phyloP scores from a whole-genome alignment of 441 rosid genomes.

The Pelargonium cotyledonis region DNA sequence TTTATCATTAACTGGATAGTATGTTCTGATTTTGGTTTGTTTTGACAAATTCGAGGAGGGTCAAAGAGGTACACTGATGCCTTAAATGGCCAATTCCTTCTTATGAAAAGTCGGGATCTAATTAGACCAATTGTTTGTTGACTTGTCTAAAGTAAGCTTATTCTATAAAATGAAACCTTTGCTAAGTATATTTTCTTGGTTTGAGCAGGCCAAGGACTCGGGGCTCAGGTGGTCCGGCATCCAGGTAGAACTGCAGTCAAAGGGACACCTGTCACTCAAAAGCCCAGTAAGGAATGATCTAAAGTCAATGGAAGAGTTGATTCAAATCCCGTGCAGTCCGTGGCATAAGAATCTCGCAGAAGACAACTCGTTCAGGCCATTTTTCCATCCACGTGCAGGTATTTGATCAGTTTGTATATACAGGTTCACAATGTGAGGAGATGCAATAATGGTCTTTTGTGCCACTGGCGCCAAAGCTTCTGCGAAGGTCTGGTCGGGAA shows the following conservation, averaged over 20 bases:
- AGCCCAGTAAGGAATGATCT: slow-evolving; percentile 13
- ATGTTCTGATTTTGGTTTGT: too few species aligned
- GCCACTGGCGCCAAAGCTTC: background rate
- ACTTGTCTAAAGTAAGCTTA: background rate
- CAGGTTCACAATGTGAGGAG: background rate
- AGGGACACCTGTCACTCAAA: slow-evolving; percentile 17
- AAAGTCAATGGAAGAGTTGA: slow-evolving; percentile 12
- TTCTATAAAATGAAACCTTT: background rate
- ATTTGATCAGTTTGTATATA: background rate
- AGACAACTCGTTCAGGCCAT: background rate
- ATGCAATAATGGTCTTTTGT: background rate
- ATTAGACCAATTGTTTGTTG: too few species aligned
- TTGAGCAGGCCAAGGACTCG: slow-evolving; percentile 31
- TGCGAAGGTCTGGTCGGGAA: background rate
- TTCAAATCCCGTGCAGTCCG: slow-evolving; percentile 3
- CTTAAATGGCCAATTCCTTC: too few species aligned
- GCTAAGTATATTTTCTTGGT: slow-evolving; percentile 14
- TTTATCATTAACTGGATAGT: too few species aligned
- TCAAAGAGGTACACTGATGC: too few species aligned
- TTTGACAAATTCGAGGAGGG: too few species aligned
- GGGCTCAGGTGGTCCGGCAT: slow-evolving; percentile 30
- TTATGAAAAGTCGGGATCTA: too few species aligned
- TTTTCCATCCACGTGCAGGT: background rate
- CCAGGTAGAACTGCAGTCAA: slow-evolving; percentile 26
- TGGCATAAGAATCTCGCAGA: background rate